Conservation (phyloP, 306 rosid genomes). For the Quercus glauca region DNA sequence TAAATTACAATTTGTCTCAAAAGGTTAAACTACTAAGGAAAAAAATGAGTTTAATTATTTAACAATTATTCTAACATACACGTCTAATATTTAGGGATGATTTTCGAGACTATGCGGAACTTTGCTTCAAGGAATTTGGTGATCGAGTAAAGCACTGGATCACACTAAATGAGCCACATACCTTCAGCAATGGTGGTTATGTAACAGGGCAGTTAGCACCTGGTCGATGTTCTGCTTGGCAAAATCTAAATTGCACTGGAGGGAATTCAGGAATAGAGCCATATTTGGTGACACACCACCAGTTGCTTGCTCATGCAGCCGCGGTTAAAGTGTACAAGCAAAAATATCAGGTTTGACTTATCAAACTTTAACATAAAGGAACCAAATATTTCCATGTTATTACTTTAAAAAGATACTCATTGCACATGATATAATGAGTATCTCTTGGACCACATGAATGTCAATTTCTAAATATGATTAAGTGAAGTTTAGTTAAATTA, state of each 20-base stretch:
- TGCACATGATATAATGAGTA: neutral
- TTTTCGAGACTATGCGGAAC: constrained; percentile 53
- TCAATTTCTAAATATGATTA: neutral
- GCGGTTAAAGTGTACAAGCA: constrained; percentile 44
- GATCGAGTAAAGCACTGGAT: constrained; percentile 71
- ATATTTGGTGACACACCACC: constrained; percentile 53
- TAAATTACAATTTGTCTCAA: too few relatives aligned
- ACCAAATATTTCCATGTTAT: neutral
- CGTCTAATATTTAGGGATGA: constrained; percentile 26
- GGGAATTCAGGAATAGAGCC: constrained; percentile 74
- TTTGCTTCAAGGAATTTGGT: constrained; percentile 66
- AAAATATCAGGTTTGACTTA: constrained; percentile 51
- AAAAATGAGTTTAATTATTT: too few relatives aligned
- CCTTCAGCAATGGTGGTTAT: constrained; percentile 39
- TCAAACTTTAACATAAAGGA: neutral
- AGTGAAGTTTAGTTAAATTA: too few relatives aligned
- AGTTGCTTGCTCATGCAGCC: constrained; percentile 62
- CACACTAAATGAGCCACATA: constrained; percentile 63
- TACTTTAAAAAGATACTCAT: neutral
- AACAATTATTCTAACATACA: too few relatives aligned
- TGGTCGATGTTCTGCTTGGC: constrained; percentile 61
- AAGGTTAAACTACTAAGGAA: too few relatives aligned
- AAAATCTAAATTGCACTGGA: constrained; percentile 43
- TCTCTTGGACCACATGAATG: neutral
- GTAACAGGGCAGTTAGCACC: constrained; percentile 51